Base-by-base conservation (phyloP, 345 rosid species). In the Camelina hispida region DNA sequence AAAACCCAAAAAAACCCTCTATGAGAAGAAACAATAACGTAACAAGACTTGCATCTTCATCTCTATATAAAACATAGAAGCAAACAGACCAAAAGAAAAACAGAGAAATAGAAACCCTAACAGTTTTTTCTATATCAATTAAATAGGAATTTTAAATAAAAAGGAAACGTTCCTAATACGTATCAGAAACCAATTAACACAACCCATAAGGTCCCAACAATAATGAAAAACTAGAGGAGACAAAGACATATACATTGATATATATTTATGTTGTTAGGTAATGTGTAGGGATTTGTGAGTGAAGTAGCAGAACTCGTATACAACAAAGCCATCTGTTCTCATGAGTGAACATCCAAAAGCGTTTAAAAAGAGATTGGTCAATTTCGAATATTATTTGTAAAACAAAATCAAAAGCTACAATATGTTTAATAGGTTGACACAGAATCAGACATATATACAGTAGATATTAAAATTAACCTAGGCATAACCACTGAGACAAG, bases 261-360 rank as follows among this genome's bases (percentile, higher is more conserved):
- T 23, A 23, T 23, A 23, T 2, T 1, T 23, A 34, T 58, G 52
- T 77, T 38, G 70, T 62, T 23, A 14, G 62, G 69, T 25, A 54
- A 25, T 56, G 64, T 55, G 40, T 5, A 62, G 4, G 52, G 54
- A 73, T 63, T 46, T 72, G 66, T 52, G 54, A 79, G 16, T 2
- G 61, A 64, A 62, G 71, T 55, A 68, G 66, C 56, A 68, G 71
- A 73, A 48, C 35, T 62, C 42, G 59, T 40, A 48, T 15, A 22
- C 48, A 57, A 70, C 48, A 57, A 70, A 44, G 59, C 13, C 80
- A 65, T 65, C 73, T 59, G 12, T 34, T 5, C 35, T 44, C 17
- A 46, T 46, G 50, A 62, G 37, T 25, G n/a, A 32, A 5, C 35
- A 32, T 12, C 20, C 23, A 53, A 22, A 53, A 70, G 18, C 46